Base-by-base conservation (phyloP, 2,329 filamentous ascomycete genomes). In the Fusarium praegraminearum region DNA sequence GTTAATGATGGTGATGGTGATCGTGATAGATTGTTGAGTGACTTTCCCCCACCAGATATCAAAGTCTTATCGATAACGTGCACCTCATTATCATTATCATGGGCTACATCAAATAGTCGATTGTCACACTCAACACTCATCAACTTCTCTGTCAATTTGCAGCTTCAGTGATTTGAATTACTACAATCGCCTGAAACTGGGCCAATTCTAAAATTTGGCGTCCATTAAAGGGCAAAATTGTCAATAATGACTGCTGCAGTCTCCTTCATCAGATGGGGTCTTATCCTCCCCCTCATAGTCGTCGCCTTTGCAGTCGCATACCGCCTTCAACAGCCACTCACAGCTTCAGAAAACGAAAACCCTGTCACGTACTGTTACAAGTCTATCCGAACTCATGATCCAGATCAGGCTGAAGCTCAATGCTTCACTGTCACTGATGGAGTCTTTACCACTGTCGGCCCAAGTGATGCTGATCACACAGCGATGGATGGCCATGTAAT, bases 381-480 rank as follows among this genome's bases (percentile, higher is more conserved):
- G 5, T 70, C 76, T 43, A 62, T 84, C 28, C 73, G 77, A 40
- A 82, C 82, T 0, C 78, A 81, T 22, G 76, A 81, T 26, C 64
- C 76, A 3, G 71, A 75, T 1, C 67, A 78, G 10, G 79, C 83
- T 0, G 67, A 76, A 3, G 82, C 83, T 3, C 80, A 83, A 50
- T 91, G 89, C 78, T 90, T 91, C 75, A 83, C 83, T 7, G 84
- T 90, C 3, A 75, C 75, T 2, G 77, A 83, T 41, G 88, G 87
- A 0, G 77, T 79, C 15, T 89, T 90, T 69, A 79, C 79, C 0
- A 78, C 80, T 7, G 83, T 90, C 0, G 84, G 85, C 44, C 62
- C 77, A n/a, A 51, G 52, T 30, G 64, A 56, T 36, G 33, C 35
- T n/a, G 78, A 78, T 5, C 66, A 81, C 15, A 38, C 46, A 13